Percentiles rank a stretch among this genome's conserved stretches.
Evolutionary conservation across 108 stramenopile genomes (phyloP).

Genomic region (Skeletonema grethae): DNA sequence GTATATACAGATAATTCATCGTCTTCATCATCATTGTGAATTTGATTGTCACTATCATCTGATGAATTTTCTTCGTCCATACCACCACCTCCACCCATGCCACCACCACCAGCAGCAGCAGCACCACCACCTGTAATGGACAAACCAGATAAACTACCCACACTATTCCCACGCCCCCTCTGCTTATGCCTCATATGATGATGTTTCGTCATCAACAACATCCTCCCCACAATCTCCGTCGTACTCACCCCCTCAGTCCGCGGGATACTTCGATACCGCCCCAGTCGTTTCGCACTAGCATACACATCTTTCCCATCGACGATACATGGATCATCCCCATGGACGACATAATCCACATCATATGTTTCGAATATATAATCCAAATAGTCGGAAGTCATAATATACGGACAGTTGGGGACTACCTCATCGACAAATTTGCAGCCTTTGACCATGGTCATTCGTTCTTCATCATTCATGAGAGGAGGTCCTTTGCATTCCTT

Average conservation of each 20-base stretch:
- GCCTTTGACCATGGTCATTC: slow-evolving; percentile 88
- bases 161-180: slow-evolving; percentile 22
- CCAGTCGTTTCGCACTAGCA: slow-evolving; percentile 77
- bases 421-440: slow-evolving; percentile 99
- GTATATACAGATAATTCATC: slow-evolving; percentile 33
- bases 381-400: slow-evolving; percentile 95
- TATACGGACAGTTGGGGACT: slow-evolving; percentile 94
- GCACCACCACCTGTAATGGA: slow-evolving; percentile 15
- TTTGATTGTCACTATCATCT: slow-evolving; percentile 49
- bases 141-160: slow-evolving; percentile 28
- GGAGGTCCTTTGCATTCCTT: slow-evolving; percentile 94
- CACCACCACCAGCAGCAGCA: neutral
- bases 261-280: slow-evolving; percentile 88
- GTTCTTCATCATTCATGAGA: slow-evolving; percentile 94
- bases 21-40: slow-evolving; percentile 18
- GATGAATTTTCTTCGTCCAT: neutral
- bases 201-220: slow-evolving; percentile 91
- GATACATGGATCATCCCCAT: slow-evolving; percentile 99
- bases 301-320: slow-evolving; percentile 93
- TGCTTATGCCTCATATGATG: slow-evolving; percentile 71
- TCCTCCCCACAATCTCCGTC: slow-evolving; percentile 99
- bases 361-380: slow-evolving; percentile 89
- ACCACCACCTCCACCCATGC: neutral
- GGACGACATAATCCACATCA: slow-evolving; percentile 93
- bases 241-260: slow-evolving; percentile 99